Evolutionary conservation across 345 rosid genomes (phyloP).

Genomic region (Gossypioides kirkii): DNA sequence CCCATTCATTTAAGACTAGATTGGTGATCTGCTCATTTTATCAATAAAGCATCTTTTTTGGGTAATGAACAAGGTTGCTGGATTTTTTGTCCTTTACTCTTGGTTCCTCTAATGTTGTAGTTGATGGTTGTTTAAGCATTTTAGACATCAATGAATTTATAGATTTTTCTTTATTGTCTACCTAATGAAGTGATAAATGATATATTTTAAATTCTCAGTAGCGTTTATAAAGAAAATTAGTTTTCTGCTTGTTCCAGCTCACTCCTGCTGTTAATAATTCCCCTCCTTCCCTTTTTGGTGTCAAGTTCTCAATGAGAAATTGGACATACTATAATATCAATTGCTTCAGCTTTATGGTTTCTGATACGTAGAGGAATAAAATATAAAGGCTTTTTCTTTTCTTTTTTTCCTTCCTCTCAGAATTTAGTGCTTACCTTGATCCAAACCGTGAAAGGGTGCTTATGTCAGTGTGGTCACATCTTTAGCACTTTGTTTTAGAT

Average conservation of each 20-base stretch:
- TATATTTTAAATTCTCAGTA: background rate
- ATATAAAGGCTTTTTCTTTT: background rate
- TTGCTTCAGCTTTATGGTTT: background rate
- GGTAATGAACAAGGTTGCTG: background rate
- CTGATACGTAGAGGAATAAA: background rate
- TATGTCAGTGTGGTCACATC: background rate
- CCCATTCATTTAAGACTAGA: background rate
- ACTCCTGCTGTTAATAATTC: background rate
- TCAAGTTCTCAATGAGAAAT: background rate
- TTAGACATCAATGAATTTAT: background rate
- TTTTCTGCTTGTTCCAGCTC: background rate
- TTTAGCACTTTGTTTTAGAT: slow-evolving; percentile 1
- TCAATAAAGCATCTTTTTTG: background rate
- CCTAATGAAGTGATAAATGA: background rate
- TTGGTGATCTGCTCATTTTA: slow-evolving; percentile 3
- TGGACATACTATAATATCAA: background rate
- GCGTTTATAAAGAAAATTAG: background rate
- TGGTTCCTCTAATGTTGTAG: background rate
- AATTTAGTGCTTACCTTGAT: background rate
- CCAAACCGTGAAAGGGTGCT: background rate
- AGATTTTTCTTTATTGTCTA: background rate
- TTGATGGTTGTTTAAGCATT: background rate
- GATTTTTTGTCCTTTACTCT: background rate
- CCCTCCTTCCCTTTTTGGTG: background rate
- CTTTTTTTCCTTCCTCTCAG: background rate